Conservation (phyloP, 805 yeast species). For the Candida sithepensis region DNA sequence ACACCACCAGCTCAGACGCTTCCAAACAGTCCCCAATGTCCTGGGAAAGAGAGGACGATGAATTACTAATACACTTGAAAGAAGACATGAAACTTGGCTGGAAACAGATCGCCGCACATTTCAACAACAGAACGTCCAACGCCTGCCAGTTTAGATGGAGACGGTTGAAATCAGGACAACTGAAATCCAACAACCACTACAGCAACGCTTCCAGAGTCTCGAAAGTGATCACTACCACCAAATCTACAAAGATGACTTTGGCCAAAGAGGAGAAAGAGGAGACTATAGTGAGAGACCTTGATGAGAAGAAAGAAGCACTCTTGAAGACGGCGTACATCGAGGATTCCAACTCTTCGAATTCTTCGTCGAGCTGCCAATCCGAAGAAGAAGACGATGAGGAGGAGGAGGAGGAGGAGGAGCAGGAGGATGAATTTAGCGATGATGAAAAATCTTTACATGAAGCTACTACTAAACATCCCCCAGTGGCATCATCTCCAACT, state of each 20-base stretch:
- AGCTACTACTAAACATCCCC: neutral
- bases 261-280: neutral
- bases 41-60: constrained; percentile 78
- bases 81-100: constrained; percentile 82
- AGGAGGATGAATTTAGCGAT: neutral
- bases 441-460: neutral
- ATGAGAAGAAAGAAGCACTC: neutral
- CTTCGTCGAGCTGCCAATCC: neutral
- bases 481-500: constrained; percentile 13
- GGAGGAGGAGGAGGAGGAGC: neutral
- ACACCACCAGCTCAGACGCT: constrained; percentile 1
- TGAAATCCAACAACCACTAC: constrained; percentile 18
- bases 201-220: neutral
- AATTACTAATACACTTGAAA: constrained; percentile 66
- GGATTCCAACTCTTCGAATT: neutral
- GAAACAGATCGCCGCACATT: constrained; percentile 80
- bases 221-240: neutral
- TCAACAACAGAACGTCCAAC: constrained; percentile 76
- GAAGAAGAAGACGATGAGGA: neutral
- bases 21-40: constrained; percentile 26
- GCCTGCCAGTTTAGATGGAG: constrained; percentile 93
- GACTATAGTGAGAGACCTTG: neutral
- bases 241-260: neutral
- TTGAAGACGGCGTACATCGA: neutral
- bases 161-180: constrained; percentile 47